These are phyloP conservation scores for Entonaema liquescens DNA, from an alignment of 495 filamentous ascomycete genomes.

Conservation along the genomic window DNA sequence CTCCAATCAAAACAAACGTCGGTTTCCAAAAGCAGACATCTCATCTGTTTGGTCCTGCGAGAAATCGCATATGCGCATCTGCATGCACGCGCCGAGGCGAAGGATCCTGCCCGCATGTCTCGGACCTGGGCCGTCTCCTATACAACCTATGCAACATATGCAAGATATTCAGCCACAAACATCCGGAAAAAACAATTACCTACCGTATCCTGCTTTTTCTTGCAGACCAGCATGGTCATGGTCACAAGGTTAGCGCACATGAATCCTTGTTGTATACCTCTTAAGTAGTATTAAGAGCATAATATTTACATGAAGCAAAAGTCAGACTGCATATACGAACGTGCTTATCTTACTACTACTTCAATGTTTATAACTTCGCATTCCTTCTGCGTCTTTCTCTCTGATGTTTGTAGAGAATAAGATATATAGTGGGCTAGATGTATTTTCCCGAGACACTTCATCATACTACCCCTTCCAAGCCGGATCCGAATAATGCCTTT, in stretches of 20 bases:
- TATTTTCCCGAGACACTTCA: background rate
- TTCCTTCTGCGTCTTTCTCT: background rate
- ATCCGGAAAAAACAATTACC: background rate
- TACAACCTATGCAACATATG: background rate
- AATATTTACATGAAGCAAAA: background rate
- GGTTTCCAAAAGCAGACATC: constrained; percentile 34
- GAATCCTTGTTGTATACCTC: background rate
- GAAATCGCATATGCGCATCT: background rate
- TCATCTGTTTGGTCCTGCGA: constrained; percentile 15
- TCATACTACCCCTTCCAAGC: background rate
- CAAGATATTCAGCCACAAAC: constrained; percentile 1
- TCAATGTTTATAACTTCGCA: background rate
- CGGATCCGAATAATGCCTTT: background rate
- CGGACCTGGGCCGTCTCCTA: background rate
- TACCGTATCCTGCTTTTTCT: background rate
- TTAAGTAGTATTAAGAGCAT: background rate
- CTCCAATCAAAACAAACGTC: constrained; percentile 42
- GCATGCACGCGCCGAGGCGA: background rate
- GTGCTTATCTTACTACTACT: background rate
- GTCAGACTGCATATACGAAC: background rate
- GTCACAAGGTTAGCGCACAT: background rate
- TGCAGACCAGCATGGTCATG: background rate
- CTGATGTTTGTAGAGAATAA: too few species aligned
- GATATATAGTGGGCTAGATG: background rate
- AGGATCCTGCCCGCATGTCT: constrained; percentile 14